These are phyloP conservation scores for Diatrype stigma DNA, from an alignment of 2,329 filamentous ascomycete genomes.

Conservation along the genomic window DNA sequence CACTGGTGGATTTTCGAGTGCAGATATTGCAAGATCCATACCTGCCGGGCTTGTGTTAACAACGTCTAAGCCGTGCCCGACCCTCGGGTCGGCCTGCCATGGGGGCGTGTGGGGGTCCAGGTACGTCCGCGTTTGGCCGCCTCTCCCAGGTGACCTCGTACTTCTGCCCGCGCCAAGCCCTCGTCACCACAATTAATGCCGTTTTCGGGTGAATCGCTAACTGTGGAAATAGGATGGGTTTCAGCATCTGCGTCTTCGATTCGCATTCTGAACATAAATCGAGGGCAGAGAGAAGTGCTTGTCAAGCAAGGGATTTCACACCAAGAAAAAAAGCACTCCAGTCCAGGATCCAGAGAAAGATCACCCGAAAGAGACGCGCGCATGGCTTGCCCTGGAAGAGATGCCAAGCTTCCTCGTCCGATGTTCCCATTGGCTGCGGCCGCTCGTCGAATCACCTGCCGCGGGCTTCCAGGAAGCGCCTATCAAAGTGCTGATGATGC, in stretches of 20 bases:
- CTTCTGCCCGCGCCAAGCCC: not conserved
- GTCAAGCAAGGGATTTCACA: not conserved
- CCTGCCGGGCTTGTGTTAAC: conserved; percentile 56
- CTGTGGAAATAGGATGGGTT: not conserved
- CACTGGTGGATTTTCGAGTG: conserved; percentile 69
- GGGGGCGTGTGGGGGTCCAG: not conserved
- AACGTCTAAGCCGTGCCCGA: conserved; percentile 28
- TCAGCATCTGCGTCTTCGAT: not conserved
- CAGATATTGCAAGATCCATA: conserved; percentile 63
- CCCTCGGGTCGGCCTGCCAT: conserved; percentile 8
- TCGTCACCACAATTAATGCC: not conserved
- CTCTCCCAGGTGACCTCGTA: not conserved
- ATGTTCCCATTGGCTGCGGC: not conserved
- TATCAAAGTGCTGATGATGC: not conserved
- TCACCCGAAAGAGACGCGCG: not conserved
- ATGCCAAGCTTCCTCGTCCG: not conserved
- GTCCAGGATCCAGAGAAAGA: not conserved
- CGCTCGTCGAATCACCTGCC: not conserved
- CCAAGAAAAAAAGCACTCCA: not conserved
- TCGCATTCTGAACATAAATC: not conserved
- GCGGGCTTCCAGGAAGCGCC: not conserved
- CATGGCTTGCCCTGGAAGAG: not conserved
- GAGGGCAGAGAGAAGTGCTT: not conserved
- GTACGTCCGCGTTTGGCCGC: not conserved
- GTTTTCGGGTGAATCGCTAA: not conserved